Conservation (phyloP, 768 basidiomycete species). For the Tricholoma terreum region DNA sequence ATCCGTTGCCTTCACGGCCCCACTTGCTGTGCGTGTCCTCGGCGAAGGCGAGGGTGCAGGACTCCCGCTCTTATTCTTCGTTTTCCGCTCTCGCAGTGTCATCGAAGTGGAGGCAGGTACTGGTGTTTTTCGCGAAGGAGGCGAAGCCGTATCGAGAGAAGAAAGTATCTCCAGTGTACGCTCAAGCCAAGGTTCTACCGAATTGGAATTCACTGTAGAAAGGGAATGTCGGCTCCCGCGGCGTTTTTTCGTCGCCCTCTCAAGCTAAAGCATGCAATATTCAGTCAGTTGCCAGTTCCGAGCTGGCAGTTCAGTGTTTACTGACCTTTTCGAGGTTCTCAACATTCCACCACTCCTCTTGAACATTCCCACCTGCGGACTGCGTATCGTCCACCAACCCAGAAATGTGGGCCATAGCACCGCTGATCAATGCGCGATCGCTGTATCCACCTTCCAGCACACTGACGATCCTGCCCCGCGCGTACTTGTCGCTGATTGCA, state of each 20-base stretch:
- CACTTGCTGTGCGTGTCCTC: not conserved
- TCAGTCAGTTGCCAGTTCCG: not conserved
- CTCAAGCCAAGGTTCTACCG: conserved; percentile 55
- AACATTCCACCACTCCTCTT: conserved; percentile 62
- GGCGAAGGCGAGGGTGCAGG: conserved; percentile 6
- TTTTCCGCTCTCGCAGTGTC: conserved; percentile 13
- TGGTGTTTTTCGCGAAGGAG: not conserved
- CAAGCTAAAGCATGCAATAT: conserved; percentile 42
- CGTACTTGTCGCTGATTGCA: conserved; percentile 59
- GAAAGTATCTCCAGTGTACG: conserved; percentile 50
- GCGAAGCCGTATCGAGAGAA: conserved; percentile 34
- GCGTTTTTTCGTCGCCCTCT: conserved; percentile 61
- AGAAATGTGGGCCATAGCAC: conserved; percentile 74
- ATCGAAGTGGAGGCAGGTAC: conserved; percentile 5
- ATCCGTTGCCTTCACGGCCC: no score
- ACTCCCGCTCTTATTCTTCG: conserved; percentile 12
- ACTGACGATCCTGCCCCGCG: conserved; percentile 72
- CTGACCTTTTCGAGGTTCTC: conserved; percentile 59
- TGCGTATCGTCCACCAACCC: conserved; percentile 52
- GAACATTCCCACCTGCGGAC: conserved; percentile 29
- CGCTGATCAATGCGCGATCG: conserved; percentile 83
- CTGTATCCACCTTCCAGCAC: conserved; percentile 96
- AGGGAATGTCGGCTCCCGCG: conserved; percentile 47
- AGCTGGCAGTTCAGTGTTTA: not conserved
- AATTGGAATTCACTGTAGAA: conserved; percentile 21